These are phyloP conservation scores for Petunia axillaris DNA, from an alignment of 257 asterid genomes.

Conservation along the genomic window DNA sequence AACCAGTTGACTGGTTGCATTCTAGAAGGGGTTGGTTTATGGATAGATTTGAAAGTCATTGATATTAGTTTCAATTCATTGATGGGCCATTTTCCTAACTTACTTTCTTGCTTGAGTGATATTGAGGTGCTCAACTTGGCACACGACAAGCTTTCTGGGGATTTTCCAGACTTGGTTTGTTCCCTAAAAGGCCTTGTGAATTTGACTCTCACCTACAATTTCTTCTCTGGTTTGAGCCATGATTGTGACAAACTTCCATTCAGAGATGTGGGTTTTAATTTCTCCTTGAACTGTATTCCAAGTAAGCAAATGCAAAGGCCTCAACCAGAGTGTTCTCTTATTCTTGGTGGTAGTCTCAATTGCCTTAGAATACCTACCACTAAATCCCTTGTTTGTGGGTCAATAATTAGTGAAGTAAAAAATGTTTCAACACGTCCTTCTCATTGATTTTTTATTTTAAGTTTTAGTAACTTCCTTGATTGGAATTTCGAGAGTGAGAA, in stretches of 20 bases:
- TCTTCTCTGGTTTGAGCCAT: slow-evolving; percentile 73
- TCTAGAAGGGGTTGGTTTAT: slow-evolving; percentile 80
- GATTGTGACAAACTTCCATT: slow-evolving; percentile 56
- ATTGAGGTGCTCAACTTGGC: slow-evolving; percentile 79
- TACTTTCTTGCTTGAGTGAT: slow-evolving; percentile 64
- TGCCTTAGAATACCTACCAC: slow-evolving; percentile 75
- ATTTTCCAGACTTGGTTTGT: slow-evolving; percentile 73
- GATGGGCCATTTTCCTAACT: slow-evolving; percentile 77
- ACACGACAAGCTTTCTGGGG: slow-evolving; percentile 75
- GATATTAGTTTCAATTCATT: slow-evolving; percentile 73
- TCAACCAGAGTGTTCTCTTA: slow-evolving; percentile 61
- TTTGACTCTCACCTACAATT: slow-evolving; percentile 74
- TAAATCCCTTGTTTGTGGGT: slow-evolving; percentile 67
- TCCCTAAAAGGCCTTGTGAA: slow-evolving; percentile 57
- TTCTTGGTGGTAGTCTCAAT: slow-evolving; percentile 68
- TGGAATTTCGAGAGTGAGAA: slow-evolving; percentile 1
- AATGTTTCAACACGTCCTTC: slow-evolving; percentile 29
- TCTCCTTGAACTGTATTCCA: slow-evolving; percentile 83
- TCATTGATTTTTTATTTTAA: not conserved
- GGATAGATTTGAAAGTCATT: slow-evolving; percentile 77
- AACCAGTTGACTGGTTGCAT: slow-evolving; percentile 86
- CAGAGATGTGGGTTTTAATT: slow-evolving; percentile 65
- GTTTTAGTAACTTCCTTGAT: not conserved
- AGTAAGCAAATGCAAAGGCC: slow-evolving; percentile 78
- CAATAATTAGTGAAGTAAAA: slow-evolving; percentile 34